Evolutionary conservation across 148 eudicot genomes (phyloP).

Genomic region (Nyssa sinensis): DNA sequence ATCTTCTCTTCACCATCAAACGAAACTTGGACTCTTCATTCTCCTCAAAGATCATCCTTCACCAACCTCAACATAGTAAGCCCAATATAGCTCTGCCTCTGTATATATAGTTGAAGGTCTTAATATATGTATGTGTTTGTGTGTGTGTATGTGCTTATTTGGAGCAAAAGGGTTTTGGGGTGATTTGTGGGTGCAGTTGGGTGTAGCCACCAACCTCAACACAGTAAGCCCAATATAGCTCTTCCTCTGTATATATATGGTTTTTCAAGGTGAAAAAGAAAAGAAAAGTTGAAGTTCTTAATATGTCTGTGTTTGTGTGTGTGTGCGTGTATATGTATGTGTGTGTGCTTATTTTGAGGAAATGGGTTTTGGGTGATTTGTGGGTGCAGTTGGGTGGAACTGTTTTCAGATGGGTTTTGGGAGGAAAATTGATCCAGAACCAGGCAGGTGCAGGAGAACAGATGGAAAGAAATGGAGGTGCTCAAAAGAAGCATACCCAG

Average conservation of each 20-base stretch:
- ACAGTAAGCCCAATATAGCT: too few relatives aligned
- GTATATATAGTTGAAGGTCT: not conserved
- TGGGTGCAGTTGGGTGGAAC: constrained; percentile 73
- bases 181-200: too few relatives aligned
- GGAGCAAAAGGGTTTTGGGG: too few relatives aligned
- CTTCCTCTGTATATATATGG: too few relatives aligned
- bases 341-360: not conserved
- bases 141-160: too few relatives aligned
- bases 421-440: constrained; percentile 93
- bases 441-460: constrained; percentile 95
- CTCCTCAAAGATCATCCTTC: constrained; percentile 64
- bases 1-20: constrained; percentile 77
- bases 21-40: constrained; percentile 63
- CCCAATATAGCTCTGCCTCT: not conserved
- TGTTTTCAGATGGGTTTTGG: constrained; percentile 89
- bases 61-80: constrained; percentile 61
- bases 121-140: not conserved
- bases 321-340: too few relatives aligned
- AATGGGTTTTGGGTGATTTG: not conserved
- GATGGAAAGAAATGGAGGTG: constrained; percentile 99
- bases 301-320: too few relatives aligned
- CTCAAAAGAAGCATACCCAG: constrained; percentile 94
- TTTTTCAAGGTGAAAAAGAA: too few relatives aligned
- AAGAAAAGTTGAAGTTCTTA: too few relatives aligned
- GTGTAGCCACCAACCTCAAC: too few relatives aligned